Evolutionary conservation across 176 grass and related monocot genomes (phyloP), one percentile per base, ranked within the genome.

Genomic region (Chrysopogon serrulatus): DNA sequence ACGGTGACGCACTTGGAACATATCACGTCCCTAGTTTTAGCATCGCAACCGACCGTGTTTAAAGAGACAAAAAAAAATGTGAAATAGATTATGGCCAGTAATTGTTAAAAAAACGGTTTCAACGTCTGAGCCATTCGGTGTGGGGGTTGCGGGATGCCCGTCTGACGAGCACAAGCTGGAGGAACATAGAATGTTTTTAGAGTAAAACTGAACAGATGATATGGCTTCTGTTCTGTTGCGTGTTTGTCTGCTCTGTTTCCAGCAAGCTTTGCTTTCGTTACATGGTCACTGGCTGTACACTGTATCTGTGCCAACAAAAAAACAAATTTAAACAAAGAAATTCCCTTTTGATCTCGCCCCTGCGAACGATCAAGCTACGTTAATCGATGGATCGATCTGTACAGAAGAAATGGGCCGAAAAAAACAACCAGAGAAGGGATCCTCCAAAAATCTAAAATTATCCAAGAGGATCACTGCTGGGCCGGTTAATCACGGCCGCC

Each of bases 401-500:
- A 72, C 79, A 90, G 40, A 74, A 72, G 32, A 73, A 67, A 75
- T 26, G 15, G 32, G 61, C 36, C 19, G 43, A 64, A 78, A 68
- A 48, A 65, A 44, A 9, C 41, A 71, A 65, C 43, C 13, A 2
- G 4, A 0, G 0, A 5, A 23, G 40, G 17, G 76, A 72, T 43
- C 67, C 57, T 48, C 49, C 57, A 62, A 56, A 74, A 82, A 44
- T 49, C n/a, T 8, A 41, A 79, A 68, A 62, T 35, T 39, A 54
- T 57, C 44, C 23, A 62, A 27, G 89, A 86, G 41, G 53, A 73
- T 73, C 36, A 31, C 32, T 19, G 62, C 24, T n/a, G 51, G 51
- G 19, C 31, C 43, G n/a, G 77, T 88, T 81, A 89, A 79, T 82
- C 47, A 44, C 65, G 60, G 47, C 60, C 16, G 70, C 60, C 65